Base-by-base conservation (phyloP, 177 flowering plant species). In the Vitis hybrid region DNA sequence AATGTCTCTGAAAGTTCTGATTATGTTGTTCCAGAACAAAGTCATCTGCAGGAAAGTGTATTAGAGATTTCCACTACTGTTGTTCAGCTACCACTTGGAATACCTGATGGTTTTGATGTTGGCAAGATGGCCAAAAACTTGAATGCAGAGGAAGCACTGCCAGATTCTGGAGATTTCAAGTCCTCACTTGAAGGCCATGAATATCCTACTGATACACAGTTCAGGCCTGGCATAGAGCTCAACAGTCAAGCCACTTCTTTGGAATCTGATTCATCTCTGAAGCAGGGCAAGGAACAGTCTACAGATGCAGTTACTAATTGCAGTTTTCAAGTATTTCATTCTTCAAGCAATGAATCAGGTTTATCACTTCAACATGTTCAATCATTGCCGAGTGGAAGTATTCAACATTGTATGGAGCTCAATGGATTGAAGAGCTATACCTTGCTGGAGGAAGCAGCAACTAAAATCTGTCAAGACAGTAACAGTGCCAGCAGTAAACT, bases 11-110 rank as follows among this genome's bases (percentile, higher is more conserved):
- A 51, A 2, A 50, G 6, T 33, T 50, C 3, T 51, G 26, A 26
- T 21, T 13, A 49, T 48, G 61, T 10, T 51, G 33, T 9, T 16
- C 13, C 10, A 11, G 52, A 65, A 13, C 61, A 62, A 57, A 19
- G 14, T 26, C 31, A 59, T 58, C 64, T 48, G 55, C 13, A n/a
- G 53, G 73, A 45, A 59, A 76, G n/a, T 68, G 71, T 73, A 67
- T 52, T 12, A 60, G 39, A 59, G 53, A 15, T 57, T 21, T 51
- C 66, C 11, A 45, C 15, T 26, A 14, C 7, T 22, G 51, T 61
- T 61, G 7, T 39, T 50, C 22, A 13, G 45, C 33, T 15, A 59
- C 22, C 39, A 1, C 33, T 55, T 59, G 21, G 12, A 56, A 26
- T 29, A n/a, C 69, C 39, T 15, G 67, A 31, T 18, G 21, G 10